These are phyloP conservation scores for Eucalyptus brandiana DNA, from an alignment of 345 rosid species.

Conservation along the genomic window DNA sequence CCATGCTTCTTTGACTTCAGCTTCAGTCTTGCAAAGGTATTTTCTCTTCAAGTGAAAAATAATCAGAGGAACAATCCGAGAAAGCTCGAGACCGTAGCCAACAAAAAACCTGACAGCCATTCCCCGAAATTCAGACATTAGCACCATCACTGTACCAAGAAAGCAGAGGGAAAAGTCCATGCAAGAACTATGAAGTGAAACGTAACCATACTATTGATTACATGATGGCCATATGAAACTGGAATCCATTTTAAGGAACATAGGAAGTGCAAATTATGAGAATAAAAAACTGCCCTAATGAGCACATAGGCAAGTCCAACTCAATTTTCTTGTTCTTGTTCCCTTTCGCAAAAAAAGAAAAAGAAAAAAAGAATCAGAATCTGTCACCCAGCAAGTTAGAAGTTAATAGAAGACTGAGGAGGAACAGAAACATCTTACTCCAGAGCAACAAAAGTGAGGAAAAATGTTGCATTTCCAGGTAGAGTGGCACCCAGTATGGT, in stretches of 20 bases:
- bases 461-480: slow-evolving; percentile 74
- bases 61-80: slow-evolving; percentile 72
- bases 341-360: not conserved
- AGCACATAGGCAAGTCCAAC: accelerated
- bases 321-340: not conserved
- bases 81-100: slow-evolving; percentile 81
- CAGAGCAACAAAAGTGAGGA: slow-evolving; percentile 77
- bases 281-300: not conserved
- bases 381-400: not conserved
- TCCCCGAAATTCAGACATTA: not conserved
- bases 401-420: not conserved
- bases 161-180: not conserved
- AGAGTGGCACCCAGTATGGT: slow-evolving; percentile 42
- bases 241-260: not conserved
- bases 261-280: not conserved
- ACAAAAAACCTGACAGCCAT: slow-evolving; percentile 52
- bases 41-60: slow-evolving; percentile 79
- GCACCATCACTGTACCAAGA: not conserved
- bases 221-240: not conserved
- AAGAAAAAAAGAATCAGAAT: not conserved
- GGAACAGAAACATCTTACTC: slow-evolving; percentile 25
- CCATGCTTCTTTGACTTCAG: slow-evolving; percentile 79
- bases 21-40: slow-evolving; percentile 83
- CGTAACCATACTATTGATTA: too few relatives aligned
- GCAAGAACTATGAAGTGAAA: too few relatives aligned